Base-by-base conservation (phyloP, 202 grass and related monocot species). In the Setaria viridis region DNA sequence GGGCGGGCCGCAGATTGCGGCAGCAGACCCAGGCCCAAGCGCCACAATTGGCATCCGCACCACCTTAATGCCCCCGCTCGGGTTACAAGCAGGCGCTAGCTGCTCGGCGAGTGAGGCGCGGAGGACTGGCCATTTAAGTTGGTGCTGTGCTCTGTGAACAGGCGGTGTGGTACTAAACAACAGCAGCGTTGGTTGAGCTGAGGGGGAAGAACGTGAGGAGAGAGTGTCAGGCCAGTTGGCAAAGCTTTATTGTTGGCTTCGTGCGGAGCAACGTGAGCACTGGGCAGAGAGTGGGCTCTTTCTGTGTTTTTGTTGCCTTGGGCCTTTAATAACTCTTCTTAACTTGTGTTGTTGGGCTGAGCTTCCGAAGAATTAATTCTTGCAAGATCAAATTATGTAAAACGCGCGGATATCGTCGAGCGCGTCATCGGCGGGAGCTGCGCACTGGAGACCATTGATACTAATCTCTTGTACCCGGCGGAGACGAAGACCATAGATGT, bases 41-140 rank as follows among this genome's bases (percentile, higher is more conserved):
- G 25, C 25, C 25, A 25, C n/a, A n/a, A n/a, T n/a, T n/a, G n/a
- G n/a, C n/a, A n/a, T n/a, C n/a, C n/a, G n/a, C n/a, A n/a, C n/a
- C n/a, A n/a, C n/a, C 90, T 77, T 70, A 4, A 0, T 43, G 78
- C 90, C 83, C 90, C 86, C 83, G 3, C 90, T 86, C 2, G 73
- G 82, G 89, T 91, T 0, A 88, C 47, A 91, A 91, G 84, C 85
- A 54, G 53, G 1, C 80, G 85, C 67, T 87, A 86, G 55, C 3
- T 56, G 79, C 90, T 86, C 82, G 49, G 86, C 82, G 66, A 53
- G 2, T 0, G 0, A 0, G 0, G 0, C 0, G 1, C 4, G 10
- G 3, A 50, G 13, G 5, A 3, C 0, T 3, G 20, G 9, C 0
- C 34, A 43, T 33, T 84, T 76, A 84, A 76, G n/a, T 2, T 17